Base-by-base conservation (phyloP, 257 asterid species). In the Solanum sparsipilum region DNA sequence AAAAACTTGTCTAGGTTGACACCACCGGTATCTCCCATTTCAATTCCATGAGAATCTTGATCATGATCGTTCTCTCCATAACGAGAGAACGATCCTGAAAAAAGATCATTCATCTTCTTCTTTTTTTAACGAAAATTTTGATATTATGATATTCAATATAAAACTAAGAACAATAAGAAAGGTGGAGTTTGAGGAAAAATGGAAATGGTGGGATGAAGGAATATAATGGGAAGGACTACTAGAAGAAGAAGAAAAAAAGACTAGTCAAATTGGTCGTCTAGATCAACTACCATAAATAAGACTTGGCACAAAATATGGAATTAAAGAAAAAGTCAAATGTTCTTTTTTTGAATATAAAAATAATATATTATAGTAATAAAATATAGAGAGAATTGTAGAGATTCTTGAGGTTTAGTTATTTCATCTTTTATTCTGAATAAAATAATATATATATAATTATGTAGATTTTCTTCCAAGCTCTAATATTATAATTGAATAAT, bases 1-100 rank as follows among this genome's bases (percentile, higher is more conserved):
- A 96, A 96, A 88, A 95, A 96, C 29, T 93, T 91, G 88, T 93
- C 95, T 9, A 95, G 95, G 73, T 95, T 93, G 35, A 89, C 95
- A 32, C 96, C 96, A 72, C 90, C 83, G 75, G 83, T 84, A 1
- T 89, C 88, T 13, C 83, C 81, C 88, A 92, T 92, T 79, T 92
- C 93, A 23, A 92, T 89, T 2, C 85, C 16, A 68, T 48, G 73
- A 82, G 56, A 34, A 8, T 73, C 31, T 73, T 36, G 29, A 5
- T 85, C 44, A 9, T 23, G 63, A 38, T 81, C 67, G 13, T 87
- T 35, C 12, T 81, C 89, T 79, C 84, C 1, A 29, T n/a, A 23
- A 18, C 89, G 89, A 76, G 86, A 79, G 83, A 79, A 79, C 48
- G 89, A 87, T 11, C 89, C 89, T 58, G 89, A 79, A 8, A 87